phyloP scores from a whole-genome alignment of 495 filamentous ascomycete genomes.

The Lasiosphaeria hispida region DNA sequence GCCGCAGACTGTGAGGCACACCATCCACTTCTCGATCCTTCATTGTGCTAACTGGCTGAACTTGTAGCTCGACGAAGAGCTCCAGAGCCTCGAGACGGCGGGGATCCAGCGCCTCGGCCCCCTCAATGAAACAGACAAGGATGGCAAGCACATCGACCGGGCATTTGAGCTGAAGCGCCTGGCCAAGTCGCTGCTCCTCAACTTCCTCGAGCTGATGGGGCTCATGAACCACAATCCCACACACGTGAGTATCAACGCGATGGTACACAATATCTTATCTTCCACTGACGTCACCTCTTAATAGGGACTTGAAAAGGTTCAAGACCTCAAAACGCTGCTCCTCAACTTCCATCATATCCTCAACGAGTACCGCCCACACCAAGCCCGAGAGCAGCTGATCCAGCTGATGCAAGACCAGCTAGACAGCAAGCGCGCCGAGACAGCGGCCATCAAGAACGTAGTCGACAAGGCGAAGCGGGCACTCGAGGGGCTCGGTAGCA shows the following conservation, averaged over 20 bases:
- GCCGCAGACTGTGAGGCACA: conserved; percentile 53
- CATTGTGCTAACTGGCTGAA: neutral
- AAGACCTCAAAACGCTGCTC: conserved; percentile 73
- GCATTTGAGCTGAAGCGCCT: conserved; percentile 74
- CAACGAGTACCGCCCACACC: conserved; percentile 94
- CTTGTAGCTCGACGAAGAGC: conserved; percentile 55
- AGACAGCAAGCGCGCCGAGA: conserved; percentile 70
- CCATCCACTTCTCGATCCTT: neutral
- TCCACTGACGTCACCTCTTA: neutral
- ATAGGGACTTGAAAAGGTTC: conserved; percentile 59
- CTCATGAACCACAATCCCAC: conserved; percentile 63
- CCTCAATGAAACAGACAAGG: conserved; percentile 36
- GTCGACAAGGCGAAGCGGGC: conserved; percentile 69
- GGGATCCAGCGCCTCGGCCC: conserved; percentile 70
- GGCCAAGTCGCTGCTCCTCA: conserved; percentile 76
- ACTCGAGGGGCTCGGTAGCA: conserved; percentile 60
- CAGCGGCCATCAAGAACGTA: conserved; percentile 67
- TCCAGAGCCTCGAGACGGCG: conserved; percentile 65
- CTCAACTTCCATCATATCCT: conserved; percentile 87
- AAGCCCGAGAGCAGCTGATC: conserved; percentile 87
- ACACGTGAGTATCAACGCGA: conserved; percentile 35
- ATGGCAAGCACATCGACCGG: conserved; percentile 59
- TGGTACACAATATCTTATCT: conserved; percentile 10
- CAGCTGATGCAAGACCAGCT: conserved; percentile 89
- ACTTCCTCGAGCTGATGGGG: conserved; percentile 78